Percentiles rank a stretch among this genome's conserved stretches.
Evolutionary conservation across 139 green algal species (phyloP).

Genomic region (Dunaliella primolecta): DNA sequence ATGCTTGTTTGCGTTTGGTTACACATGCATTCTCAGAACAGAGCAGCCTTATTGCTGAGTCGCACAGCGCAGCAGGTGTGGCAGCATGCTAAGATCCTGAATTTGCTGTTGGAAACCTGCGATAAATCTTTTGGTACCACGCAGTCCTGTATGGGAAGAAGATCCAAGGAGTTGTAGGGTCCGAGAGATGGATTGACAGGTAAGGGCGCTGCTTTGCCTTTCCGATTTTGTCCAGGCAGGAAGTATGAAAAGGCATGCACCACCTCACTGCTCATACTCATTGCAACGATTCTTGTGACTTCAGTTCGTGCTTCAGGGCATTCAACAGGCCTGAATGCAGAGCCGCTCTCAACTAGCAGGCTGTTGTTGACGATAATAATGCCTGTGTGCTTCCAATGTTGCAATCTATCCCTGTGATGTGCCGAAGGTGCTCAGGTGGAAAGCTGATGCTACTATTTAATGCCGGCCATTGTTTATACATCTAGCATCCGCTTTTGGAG

Average conservation of each 20-base stretch:
- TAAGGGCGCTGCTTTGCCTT: background rate
- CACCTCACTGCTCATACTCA: no score
- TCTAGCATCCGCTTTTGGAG: no score
- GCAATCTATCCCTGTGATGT: background rate
- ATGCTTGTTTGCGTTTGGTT: background rate
- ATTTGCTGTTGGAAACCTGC: background rate
- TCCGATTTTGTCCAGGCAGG: no score
- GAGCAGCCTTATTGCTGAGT: background rate
- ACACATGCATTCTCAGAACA: background rate
- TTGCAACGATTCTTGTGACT: no score
- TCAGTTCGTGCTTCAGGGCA: no score
- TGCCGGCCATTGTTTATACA: no score
- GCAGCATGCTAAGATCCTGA: background rate
- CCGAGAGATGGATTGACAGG: constrained; percentile 65
- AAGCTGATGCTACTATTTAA: no score
- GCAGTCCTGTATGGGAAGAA: constrained; percentile 61
- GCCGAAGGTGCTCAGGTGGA: no score
- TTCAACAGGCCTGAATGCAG: no score
- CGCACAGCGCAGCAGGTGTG: no score
- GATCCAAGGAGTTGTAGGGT: constrained; percentile 51
- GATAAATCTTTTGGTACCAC: background rate
- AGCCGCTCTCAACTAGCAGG: no score
- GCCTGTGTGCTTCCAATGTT: background rate
- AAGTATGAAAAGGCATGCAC: no score
- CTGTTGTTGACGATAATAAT: background rate